Base-by-base conservation (phyloP, 805 yeast genomes). In the Starmerella bacillaris region DNA sequence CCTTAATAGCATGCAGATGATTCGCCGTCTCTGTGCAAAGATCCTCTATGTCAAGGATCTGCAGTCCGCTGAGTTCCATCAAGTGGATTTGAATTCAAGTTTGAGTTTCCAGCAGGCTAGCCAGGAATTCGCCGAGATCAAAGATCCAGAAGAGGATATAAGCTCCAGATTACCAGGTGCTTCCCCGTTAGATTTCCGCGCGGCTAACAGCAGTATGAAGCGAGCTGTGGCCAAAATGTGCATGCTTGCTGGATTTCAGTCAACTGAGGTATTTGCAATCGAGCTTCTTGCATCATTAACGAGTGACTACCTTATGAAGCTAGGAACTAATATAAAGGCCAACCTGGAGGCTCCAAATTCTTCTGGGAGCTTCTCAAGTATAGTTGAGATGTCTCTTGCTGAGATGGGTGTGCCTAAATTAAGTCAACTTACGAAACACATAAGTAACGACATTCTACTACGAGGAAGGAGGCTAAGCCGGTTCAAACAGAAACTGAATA, bases 211-310 rank as follows among this genome's bases (percentile, higher is more conserved):
- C 1, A 70, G 78, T 0, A 57, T 89, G 59, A 65, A 70, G 43
- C 71, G 77, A 45, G 68, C 75, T 27, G 70, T 79, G 0, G 68
- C 84, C 15, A 80, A 82, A 41, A 59, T 89, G 15, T 71, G 79
- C 1, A 86, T 89, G 96, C 75, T 80, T 27, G 73, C 76, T 29
- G 98, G 98, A 0, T 89, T 79, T 59, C 96, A 89, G 57, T 61
- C 77, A 1, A 68, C 92, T 0, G 80, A 79, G 45, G 70, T 76
- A 9, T 60, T 64, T 32, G 94, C 95, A 4, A 65, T 79, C 18
- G 76, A 78, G 41, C 68, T 80, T 2, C 56, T 89, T 37, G 70
- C 94, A 0, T 92, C 82, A 44, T 55, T 89, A 21, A 86, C 95
- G 0, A 86, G 79, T 32, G 74, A 67, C 40, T 84, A 78, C 50